These are phyloP conservation scores for Chaetomiaceae sp. DNA, from an alignment of 2,329 filamentous ascomycete genomes.

Conservation along the genomic window DNA sequence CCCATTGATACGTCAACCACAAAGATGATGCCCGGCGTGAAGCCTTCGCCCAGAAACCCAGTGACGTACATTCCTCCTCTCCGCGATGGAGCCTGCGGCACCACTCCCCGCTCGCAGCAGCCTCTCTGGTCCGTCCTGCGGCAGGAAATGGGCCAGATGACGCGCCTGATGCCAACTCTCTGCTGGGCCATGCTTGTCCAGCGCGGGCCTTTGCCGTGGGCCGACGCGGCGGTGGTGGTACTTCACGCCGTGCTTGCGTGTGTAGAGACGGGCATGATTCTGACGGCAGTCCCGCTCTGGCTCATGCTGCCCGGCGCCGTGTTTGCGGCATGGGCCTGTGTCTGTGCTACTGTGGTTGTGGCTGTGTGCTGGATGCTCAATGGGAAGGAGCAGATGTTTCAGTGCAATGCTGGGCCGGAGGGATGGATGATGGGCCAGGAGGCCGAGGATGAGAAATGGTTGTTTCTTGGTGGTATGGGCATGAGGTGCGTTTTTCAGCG, in stretches of 20 bases:
- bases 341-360: slow-evolving; percentile 25
- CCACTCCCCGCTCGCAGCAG: slow-evolving; percentile 29
- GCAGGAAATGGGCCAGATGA: slow-evolving; percentile 25
- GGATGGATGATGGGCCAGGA: slow-evolving; percentile 30
- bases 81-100: slow-evolving; percentile 35
- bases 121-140: slow-evolving; percentile 24
- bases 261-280: slow-evolving; percentile 29
- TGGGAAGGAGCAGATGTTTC: slow-evolving; percentile 23
- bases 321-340: slow-evolving; percentile 28
- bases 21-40: background rate
- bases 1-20: no score
- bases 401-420: slow-evolving; percentile 25
- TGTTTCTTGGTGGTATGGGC: slow-evolving; percentile 35
- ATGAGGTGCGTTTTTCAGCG: slow-evolving; percentile 30
- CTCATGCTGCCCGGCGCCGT: slow-evolving; percentile 31
- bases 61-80: slow-evolving; percentile 36
- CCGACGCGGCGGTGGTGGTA: slow-evolving; percentile 23
- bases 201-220: slow-evolving; percentile 21
- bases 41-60: slow-evolving; percentile 9
- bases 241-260: slow-evolving; percentile 28
- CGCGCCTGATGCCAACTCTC: slow-evolving; percentile 25
- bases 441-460: slow-evolving; percentile 32
- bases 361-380: slow-evolving; percentile 32
- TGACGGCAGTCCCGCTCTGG: slow-evolving; percentile 28
- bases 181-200: slow-evolving; percentile 22